Percentiles rank a stretch among this genome's conserved stretches.
Evolutionary conservation across 495 filamentous ascomycete genomes (phyloP).

Genomic region (Clavariopsis aquatica): DNA sequence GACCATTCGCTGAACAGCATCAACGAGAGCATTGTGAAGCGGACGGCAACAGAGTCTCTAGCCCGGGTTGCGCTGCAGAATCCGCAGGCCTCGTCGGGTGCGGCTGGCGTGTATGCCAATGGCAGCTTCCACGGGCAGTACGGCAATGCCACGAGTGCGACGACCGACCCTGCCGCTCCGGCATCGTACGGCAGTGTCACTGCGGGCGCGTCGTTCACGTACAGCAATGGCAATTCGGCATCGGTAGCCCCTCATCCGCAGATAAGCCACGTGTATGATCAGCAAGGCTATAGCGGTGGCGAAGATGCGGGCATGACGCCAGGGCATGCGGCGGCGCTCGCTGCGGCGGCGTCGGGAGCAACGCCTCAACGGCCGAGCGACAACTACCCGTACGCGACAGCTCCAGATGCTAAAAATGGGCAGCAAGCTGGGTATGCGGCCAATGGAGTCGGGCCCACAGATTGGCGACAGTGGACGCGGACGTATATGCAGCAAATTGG

Average conservation of each 20-base stretch:
- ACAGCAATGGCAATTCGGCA: slow-evolving; percentile 14
- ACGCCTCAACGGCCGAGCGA: slow-evolving; percentile 13
- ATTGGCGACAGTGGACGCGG: slow-evolving; percentile 31
- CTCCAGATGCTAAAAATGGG: slow-evolving; percentile 10
- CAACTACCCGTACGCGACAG: slow-evolving; percentile 16
- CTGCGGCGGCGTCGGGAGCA: slow-evolving; percentile 22
- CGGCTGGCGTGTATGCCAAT: slow-evolving; percentile 18
- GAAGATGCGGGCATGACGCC: slow-evolving; percentile 27
- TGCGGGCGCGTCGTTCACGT: slow-evolving; percentile 9
- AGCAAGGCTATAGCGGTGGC: slow-evolving; percentile 19
- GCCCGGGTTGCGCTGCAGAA: slow-evolving; percentile 30
- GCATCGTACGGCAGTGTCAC: slow-evolving; percentile 9
- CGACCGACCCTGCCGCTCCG: slow-evolving; percentile 9
- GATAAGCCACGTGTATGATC: slow-evolving; percentile 8
- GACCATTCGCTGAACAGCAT: slow-evolving; percentile 31
- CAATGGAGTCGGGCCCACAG: slow-evolving; percentile 19
- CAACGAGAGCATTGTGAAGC: slow-evolving; percentile 32
- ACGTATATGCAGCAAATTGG: slow-evolving; percentile 20
- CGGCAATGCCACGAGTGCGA: background rate
- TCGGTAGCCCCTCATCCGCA: slow-evolving; percentile 16
- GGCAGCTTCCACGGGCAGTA: slow-evolving; percentile 22
- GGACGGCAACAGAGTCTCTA: slow-evolving; percentile 27
- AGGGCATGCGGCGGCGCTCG: slow-evolving; percentile 32
- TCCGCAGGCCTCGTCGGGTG: slow-evolving; percentile 10
- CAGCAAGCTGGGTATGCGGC: slow-evolving; percentile 18